Evolutionary conservation across 2,329 filamentous ascomycete species (phyloP).

Genomic region (Dothideomycetes sp.): DNA sequence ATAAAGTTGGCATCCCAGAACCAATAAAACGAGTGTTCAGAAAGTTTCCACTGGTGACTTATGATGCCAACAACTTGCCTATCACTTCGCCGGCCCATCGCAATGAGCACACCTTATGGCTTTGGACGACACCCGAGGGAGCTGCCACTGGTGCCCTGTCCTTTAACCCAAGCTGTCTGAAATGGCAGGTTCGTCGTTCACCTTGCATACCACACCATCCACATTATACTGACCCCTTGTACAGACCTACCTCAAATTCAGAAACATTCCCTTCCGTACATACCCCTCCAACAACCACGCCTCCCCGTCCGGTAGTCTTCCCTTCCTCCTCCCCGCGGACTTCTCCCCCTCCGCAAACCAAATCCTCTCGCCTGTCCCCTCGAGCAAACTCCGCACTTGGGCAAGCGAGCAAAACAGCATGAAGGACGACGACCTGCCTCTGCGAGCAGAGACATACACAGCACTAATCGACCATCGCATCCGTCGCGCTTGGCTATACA

Average conservation of each 20-base stretch:
- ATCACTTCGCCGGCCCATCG: slow-evolving; percentile 40
- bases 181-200: slow-evolving; percentile 69
- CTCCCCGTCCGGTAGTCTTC: slow-evolving; percentile 76
- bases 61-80: slow-evolving; percentile 66
- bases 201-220: not conserved
- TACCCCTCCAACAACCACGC: slow-evolving; percentile 82
- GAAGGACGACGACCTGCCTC: slow-evolving; percentile 22
- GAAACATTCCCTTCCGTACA: slow-evolving; percentile 54
- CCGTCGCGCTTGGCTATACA: slow-evolving; percentile 79
- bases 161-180: slow-evolving; percentile 86
- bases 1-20: no score
- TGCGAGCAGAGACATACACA: slow-evolving; percentile 62
- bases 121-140: slow-evolving; percentile 61
- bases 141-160: slow-evolving; percentile 55
- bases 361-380: slow-evolving; percentile 42
- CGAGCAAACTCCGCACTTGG: slow-evolving; percentile 60
- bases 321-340: slow-evolving; percentile 61
- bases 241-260: slow-evolving; percentile 77
- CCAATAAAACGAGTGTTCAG: slow-evolving; percentile 78
- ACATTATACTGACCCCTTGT: not conserved
- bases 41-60: slow-evolving; percentile 65
- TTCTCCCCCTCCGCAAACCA: slow-evolving; percentile 12
- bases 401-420: slow-evolving; percentile 38
- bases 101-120: slow-evolving; percentile 53
- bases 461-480: slow-evolving; percentile 66